Conservation (phyloP, 2,329 filamentous ascomycete genomes). For the Clarireedia homoeocarpa region DNA sequence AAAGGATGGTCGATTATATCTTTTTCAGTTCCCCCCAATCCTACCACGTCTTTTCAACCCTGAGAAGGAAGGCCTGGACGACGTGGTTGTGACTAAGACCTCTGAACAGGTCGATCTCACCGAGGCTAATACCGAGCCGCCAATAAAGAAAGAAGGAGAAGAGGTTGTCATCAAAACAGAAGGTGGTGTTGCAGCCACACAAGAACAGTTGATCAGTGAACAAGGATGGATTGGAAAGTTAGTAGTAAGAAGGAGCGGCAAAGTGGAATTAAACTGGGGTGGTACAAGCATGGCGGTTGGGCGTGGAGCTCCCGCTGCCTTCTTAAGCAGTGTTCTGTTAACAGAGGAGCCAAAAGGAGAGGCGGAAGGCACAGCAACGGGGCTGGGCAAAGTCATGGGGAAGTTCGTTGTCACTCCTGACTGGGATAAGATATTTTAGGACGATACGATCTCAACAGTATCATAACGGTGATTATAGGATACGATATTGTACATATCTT, state of each 20-base stretch:
- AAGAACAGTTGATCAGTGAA: conserved; percentile 29
- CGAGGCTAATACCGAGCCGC: conserved; percentile 12
- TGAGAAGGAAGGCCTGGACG: conserved; percentile 33
- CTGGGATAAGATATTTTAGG: conserved; percentile 43
- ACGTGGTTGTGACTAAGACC: conserved; percentile 22
- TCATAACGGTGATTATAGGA: not conserved
- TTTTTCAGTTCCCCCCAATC: conserved; percentile 58
- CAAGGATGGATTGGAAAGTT: conserved; percentile 55
- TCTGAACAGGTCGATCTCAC: conserved; percentile 18
- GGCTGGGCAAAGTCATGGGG: conserved; percentile 56
- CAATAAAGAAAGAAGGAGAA: conserved; percentile 17
- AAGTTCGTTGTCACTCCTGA: conserved; percentile 52
- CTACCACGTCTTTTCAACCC: conserved; percentile 43
- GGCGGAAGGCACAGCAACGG: conserved; percentile 43
- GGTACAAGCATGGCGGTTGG: conserved; percentile 46
- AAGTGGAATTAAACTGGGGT: conserved; percentile 56
- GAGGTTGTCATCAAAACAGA: conserved; percentile 14
- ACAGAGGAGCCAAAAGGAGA: conserved; percentile 30
- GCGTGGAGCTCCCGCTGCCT: conserved; percentile 45
- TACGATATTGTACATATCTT: not conserved
- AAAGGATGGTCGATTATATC: conserved; percentile 48
- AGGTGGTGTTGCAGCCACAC: not conserved
- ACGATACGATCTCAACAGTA: not conserved
- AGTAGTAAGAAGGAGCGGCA: conserved; percentile 53
- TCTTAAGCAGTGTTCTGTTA: conserved; percentile 51